Conservation (phyloP, 2,329 filamentous ascomycete species). For the Fusarium chuoi region DNA sequence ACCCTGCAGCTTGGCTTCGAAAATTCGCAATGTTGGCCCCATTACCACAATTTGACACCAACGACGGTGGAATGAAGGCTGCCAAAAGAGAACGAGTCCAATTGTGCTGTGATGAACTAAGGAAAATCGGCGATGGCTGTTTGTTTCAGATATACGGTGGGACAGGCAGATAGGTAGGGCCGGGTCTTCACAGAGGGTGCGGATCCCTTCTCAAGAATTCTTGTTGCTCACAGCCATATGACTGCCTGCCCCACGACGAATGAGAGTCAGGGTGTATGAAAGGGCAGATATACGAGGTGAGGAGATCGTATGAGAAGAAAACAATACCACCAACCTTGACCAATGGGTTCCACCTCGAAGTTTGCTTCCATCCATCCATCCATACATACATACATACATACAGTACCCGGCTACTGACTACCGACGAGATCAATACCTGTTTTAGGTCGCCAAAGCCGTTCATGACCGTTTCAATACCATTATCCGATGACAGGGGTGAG, state of each 20-base stretch:
- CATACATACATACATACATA: not conserved
- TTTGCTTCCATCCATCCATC: too few species aligned
- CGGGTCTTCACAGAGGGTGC: not conserved
- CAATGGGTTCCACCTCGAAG: not conserved
- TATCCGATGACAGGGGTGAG: not conserved
- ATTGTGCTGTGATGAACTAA: not conserved
- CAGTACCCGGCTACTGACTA: not conserved
- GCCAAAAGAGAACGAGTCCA: not conserved
- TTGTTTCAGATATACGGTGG: not conserved
- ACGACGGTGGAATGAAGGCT: not conserved
- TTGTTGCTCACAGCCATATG: not conserved
- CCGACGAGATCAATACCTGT: not conserved
- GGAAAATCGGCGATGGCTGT: not conserved
- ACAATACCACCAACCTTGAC: not conserved
- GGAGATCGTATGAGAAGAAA: not conserved
- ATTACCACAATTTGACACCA: not conserved
- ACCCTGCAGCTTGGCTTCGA: not conserved
- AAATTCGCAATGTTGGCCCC: not conserved
- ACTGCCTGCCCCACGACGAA: not conserved
- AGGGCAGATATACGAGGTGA: not conserved
- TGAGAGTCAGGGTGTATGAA: not conserved
- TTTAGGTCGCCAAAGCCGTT: not conserved
- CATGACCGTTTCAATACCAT: not conserved
- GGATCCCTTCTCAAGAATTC: not conserved
- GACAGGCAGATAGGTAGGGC: not conserved